Conservation (phyloP, 108 stramenopile species). For the Ochromonas danica region DNA sequence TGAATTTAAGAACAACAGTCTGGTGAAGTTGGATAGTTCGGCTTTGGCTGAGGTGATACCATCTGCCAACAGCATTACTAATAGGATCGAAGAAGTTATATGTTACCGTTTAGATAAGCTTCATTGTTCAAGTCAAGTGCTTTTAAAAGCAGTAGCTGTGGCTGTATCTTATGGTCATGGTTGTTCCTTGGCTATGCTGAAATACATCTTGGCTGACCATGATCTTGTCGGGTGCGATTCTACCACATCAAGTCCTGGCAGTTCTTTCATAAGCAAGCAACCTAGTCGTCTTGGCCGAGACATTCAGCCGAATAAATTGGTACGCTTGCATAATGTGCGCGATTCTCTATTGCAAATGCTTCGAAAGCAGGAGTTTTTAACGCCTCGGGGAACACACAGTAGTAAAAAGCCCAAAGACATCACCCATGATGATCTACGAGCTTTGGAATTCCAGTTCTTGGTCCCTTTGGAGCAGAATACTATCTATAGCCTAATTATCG, state of each 20-base stretch:
- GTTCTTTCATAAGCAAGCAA: background rate
- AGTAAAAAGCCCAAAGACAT: background rate
- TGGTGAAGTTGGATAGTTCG: background rate
- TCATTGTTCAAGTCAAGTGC: background rate
- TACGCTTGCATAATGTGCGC: background rate
- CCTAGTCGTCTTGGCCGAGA: background rate
- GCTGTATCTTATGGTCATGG: background rate
- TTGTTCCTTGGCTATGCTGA: background rate
- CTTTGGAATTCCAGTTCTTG: background rate
- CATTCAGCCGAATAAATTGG: background rate
- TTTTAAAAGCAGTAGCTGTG: constrained; percentile 7
- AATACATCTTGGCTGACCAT: background rate
- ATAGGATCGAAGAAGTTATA: constrained; percentile 19
- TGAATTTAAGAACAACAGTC: background rate
- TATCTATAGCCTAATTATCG: background rate
- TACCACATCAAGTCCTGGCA: background rate
- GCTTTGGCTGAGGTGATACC: background rate
- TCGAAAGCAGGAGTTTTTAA: background rate
- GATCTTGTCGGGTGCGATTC: background rate
- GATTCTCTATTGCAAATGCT: background rate
- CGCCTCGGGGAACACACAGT: background rate
- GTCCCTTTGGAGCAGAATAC: background rate
- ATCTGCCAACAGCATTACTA: background rate
- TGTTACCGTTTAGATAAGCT: constrained; percentile 20
- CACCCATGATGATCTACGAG: background rate